phyloP scores from a whole-genome alignment of 2,329 filamentous ascomycete species.

The Cercospora zeina region DNA sequence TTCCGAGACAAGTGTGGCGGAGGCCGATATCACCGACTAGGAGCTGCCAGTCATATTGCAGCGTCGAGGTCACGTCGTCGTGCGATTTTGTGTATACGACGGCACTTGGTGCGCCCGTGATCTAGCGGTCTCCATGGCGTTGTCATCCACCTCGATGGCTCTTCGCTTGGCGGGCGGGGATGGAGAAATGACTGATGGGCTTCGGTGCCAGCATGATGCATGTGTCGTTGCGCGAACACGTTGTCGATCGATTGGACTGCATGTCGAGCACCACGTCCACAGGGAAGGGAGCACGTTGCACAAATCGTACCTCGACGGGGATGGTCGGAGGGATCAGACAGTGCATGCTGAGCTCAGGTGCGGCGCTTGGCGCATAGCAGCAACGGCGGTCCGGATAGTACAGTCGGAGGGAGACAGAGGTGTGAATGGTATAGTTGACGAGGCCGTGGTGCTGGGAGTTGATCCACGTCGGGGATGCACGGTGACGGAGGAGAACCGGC shows the following conservation, averaged over 20 bases:
- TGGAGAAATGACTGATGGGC: background rate
- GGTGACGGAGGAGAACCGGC: background rate
- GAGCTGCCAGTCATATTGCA: conserved; percentile 4
- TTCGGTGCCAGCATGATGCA: conserved; percentile 6
- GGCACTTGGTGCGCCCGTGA: background rate
- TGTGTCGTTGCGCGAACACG: conserved; percentile 13
- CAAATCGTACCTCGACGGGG: background rate
- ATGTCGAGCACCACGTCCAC: conserved; percentile 1
- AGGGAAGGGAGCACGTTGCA: conserved; percentile 3
- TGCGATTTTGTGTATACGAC: background rate
- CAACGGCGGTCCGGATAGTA: too few species aligned
- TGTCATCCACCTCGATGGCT: background rate
- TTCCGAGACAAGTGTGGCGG: conserved; percentile 9
- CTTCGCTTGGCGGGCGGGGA: background rate
- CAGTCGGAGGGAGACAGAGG: background rate
- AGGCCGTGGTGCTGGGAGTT: background rate
- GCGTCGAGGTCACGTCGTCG: conserved; percentile 5
- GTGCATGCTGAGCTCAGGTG: background rate
- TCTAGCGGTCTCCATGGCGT: background rate
- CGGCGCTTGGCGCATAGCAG: too few species aligned
- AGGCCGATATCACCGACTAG: conserved; percentile 1
- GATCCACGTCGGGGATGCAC: background rate
- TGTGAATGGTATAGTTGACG: too few species aligned
- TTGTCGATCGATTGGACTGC: conserved; percentile 19
- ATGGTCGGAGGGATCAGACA: background rate